Percentiles rank a stretch among this genome's conserved stretches.
Evolutionary conservation across 2,329 filamentous ascomycete species (phyloP).

Genomic region (Ophiostoma angusticollis): DNA sequence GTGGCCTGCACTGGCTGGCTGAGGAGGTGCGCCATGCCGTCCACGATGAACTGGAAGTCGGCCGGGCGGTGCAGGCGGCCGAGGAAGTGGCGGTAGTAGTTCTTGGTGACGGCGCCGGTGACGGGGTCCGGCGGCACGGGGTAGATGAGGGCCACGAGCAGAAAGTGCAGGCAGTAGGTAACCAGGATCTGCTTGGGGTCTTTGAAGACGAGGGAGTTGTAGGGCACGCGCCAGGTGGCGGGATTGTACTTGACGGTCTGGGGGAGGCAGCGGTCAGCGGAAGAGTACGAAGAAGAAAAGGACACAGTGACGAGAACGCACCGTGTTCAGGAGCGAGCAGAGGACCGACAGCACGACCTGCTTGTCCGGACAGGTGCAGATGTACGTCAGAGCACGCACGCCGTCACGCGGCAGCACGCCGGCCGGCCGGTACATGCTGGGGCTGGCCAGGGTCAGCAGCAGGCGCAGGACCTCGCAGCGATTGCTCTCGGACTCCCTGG

Average conservation of each 20-base stretch:
- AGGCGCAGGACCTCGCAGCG: slow-evolving; percentile 80
- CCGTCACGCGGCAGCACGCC: slow-evolving; percentile 69
- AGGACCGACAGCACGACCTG: slow-evolving; percentile 80
- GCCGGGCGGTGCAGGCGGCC: slow-evolving; percentile 83
- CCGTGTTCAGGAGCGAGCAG: slow-evolving; percentile 88
- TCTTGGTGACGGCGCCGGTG: slow-evolving; percentile 51
- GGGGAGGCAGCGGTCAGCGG: neutral
- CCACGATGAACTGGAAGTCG: slow-evolving; percentile 94
- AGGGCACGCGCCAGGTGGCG: slow-evolving; percentile 83
- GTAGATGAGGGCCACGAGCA: slow-evolving; percentile 77
- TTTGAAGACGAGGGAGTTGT: slow-evolving; percentile 83
- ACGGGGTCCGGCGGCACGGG: slow-evolving; percentile 48
- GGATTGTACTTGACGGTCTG: slow-evolving; percentile 93
- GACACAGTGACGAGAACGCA: slow-evolving; percentile 29
- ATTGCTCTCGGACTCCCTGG: slow-evolving; percentile 86
- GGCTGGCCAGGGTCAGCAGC: slow-evolving; percentile 72
- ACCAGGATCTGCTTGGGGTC: slow-evolving; percentile 84
- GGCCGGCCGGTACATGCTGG: slow-evolving; percentile 85
- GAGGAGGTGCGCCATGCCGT: slow-evolving; percentile 83
- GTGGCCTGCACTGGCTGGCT: slow-evolving; percentile 88
- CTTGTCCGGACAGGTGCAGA: slow-evolving; percentile 79
- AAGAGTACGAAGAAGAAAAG: neutral
- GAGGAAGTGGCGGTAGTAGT: slow-evolving; percentile 86
- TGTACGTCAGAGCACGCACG: slow-evolving; percentile 73
- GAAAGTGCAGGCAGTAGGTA: slow-evolving; percentile 79